phyloP scores from a whole-genome alignment of 1,139 yeast species.

The Hyphopichia buzzinii region DNA sequence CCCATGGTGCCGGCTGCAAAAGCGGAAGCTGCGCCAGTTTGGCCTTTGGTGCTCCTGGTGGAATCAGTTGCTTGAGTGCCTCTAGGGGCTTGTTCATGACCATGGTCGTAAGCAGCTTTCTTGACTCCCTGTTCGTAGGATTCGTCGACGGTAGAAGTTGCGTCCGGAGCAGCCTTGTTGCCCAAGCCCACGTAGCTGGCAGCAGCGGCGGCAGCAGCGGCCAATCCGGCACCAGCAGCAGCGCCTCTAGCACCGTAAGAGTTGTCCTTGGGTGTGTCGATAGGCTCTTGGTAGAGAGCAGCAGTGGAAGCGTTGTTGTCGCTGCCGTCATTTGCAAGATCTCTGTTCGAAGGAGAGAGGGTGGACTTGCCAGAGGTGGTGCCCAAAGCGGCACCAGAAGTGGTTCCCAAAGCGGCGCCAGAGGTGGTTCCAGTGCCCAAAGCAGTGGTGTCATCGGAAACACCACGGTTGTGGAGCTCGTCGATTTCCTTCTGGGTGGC shows the following conservation, averaged over 20 bases:
- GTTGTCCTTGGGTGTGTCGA: constrained; percentile 8
- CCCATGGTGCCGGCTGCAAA: constrained; percentile 13
- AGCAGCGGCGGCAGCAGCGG: constrained; percentile 10
- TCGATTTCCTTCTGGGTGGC: constrained; percentile 26
- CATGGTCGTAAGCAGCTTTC: constrained; percentile 17
- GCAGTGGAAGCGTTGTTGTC: constrained; percentile 13
- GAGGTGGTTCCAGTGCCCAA: not conserved
- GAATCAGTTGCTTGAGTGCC: constrained; percentile 5
- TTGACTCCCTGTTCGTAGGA: constrained; percentile 12
- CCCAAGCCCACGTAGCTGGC: constrained; percentile 4
- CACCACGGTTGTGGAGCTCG: constrained; percentile 15
- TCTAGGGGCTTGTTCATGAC: constrained; percentile 8
- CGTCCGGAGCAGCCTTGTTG: not conserved
- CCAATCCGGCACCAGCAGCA: constrained; percentile 9
- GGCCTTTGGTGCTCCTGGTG: not conserved
- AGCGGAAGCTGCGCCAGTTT: constrained; percentile 10
- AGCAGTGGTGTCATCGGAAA: constrained; percentile 3
- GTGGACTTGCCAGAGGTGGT: constrained; percentile 2
- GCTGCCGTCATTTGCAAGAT: constrained; percentile 1
- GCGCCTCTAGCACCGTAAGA: constrained; percentile 6
- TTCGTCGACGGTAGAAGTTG: constrained; percentile 11
- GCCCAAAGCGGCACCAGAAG: constrained; percentile 1
- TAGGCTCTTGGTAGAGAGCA: constrained; percentile 16
- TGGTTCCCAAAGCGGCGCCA: not conserved
- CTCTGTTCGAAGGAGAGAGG: not conserved